Percentiles rank a stretch among this genome's conserved stretches.
Conservation (phyloP, 306 rosid species). For the Sicyos baderoa region DNA sequence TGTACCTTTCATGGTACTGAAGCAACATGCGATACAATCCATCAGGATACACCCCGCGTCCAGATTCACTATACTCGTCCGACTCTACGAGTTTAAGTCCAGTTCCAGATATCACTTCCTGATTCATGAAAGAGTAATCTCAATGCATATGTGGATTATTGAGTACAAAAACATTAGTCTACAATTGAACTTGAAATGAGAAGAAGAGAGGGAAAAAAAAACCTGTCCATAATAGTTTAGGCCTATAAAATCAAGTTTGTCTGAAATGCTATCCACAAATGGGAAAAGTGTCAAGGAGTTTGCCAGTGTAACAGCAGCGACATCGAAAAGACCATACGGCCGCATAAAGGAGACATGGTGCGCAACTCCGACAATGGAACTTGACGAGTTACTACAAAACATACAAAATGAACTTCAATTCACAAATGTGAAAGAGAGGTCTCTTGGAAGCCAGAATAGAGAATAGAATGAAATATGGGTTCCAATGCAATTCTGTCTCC, state of each 20-base stretch:
- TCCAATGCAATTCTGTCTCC: neutral
- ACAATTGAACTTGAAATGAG: constrained; percentile 18
- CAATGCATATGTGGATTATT: constrained; percentile 2
- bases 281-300: constrained; percentile 76
- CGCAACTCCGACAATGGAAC: constrained; percentile 64
- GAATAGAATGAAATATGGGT: neutral
- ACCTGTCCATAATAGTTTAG: constrained; percentile 96
- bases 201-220: constrained; percentile 18
- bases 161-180: constrained; percentile 20
- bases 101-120: constrained; percentile 74
- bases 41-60: constrained; percentile 97
- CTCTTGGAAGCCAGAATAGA: neutral
- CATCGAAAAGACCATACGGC: constrained; percentile 81
- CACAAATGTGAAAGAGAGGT: neutral
- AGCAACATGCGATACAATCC: constrained; percentile 87
- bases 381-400: constrained; percentile 38
- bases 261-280: constrained; percentile 65
- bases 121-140: constrained; percentile 24
- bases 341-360: constrained; percentile 96
- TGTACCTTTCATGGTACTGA: constrained; percentile 84
- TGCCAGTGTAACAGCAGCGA: constrained; percentile 67
- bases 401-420: constrained; percentile 1
- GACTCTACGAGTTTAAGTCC: constrained; percentile 80
- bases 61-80: constrained; percentile 97
- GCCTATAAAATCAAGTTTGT: constrained; percentile 81